phyloP scores from a whole-genome alignment of 805 yeast species.

The Komagataella ulmi region DNA sequence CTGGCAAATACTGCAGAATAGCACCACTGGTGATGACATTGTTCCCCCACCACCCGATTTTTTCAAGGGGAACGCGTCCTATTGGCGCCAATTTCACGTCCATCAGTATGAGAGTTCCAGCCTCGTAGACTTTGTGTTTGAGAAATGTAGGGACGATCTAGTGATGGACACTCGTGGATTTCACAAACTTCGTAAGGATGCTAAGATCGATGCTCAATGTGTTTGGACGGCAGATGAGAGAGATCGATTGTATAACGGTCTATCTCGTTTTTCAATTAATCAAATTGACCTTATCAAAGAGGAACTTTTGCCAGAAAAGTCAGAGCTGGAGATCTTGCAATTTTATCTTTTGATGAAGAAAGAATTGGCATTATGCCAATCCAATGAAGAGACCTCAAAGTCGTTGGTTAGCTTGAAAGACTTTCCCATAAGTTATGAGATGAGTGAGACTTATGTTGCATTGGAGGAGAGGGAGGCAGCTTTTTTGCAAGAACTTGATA shows the following conservation, averaged over 20 bases:
- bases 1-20: background rate
- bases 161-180: background rate
- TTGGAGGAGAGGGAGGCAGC: constrained; percentile 22
- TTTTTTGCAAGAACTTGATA: background rate
- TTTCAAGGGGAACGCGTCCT: background rate
- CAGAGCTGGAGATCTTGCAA: constrained; percentile 22
- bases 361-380: constrained; percentile 6
- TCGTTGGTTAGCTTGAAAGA: constrained; percentile 19
- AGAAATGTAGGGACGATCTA: background rate
- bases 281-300: constrained; percentile 20
- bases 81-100: background rate
- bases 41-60: background rate
- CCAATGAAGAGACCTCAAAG: background rate
- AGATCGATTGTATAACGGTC: background rate
- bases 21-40: background rate
- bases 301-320: constrained; percentile 20
- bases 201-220: background rate
- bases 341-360: constrained; percentile 22
- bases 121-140: background rate
- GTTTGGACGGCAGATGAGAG: background rate
- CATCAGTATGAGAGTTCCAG: background rate
- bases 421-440: constrained; percentile 33
- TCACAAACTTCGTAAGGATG: background rate
- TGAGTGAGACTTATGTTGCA: constrained; percentile 22
- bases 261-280: constrained; percentile 25